phyloP scores from a whole-genome alignment of 768 basidiomycete species.

The Suillus tomentosus region DNA sequence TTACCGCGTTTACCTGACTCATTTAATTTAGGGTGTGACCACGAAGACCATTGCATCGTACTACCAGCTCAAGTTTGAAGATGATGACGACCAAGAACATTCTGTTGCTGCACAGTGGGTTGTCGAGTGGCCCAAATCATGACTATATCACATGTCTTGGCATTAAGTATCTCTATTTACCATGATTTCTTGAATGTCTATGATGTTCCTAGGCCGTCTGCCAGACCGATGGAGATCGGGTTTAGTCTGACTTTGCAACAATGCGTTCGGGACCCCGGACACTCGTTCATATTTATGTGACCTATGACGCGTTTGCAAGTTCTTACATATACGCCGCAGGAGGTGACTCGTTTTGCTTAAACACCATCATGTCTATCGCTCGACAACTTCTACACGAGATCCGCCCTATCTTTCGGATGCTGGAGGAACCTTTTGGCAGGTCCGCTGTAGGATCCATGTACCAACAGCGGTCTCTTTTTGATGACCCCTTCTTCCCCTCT shows the following conservation, averaged over 20 bases:
- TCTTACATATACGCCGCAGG: not conserved
- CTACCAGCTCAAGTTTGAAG: slow-evolving; percentile 87
- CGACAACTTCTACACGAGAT: slow-evolving; percentile 70
- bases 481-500: slow-evolving; percentile 51
- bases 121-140: slow-evolving; percentile 71
- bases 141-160: slow-evolving; percentile 7
- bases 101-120: slow-evolving; percentile 76
- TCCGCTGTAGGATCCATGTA: slow-evolving; percentile 26
- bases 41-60: slow-evolving; percentile 60
- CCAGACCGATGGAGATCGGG: not conserved
- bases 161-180: slow-evolving; percentile 11
- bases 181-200: slow-evolving; percentile 23
- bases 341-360: not conserved
- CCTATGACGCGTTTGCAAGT: not conserved
- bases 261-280: not conserved
- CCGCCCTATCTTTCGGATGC: slow-evolving; percentile 72
- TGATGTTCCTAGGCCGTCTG: not conserved
- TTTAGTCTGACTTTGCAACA: not conserved
- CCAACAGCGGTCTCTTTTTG: slow-evolving; percentile 41
- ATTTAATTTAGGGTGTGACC: slow-evolving; percentile 30
- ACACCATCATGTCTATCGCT: slow-evolving; percentile 58
- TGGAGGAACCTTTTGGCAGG: slow-evolving; percentile 64
- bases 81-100: slow-evolving; percentile 85
- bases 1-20: slow-evolving; percentile 6
- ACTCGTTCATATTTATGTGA: not conserved